phyloP scores from a whole-genome alignment of 139 green algal genomes.

The Spirogloea muscicola region DNA sequence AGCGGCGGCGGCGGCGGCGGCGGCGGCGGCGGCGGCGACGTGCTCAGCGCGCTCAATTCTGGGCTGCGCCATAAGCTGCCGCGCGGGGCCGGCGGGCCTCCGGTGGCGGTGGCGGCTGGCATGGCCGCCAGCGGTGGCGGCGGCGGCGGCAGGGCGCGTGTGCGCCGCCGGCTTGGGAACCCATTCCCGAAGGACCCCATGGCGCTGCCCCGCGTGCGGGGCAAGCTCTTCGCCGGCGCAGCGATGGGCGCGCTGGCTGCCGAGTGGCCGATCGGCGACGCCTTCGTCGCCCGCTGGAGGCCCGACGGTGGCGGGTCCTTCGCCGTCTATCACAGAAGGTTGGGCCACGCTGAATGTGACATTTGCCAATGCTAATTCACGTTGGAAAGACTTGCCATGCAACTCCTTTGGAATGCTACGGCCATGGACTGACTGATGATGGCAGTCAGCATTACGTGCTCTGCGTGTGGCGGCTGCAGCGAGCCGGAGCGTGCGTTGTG shows the following conservation, averaged over 20 bases:
- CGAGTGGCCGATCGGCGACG: background rate
- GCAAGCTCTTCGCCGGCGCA: background rate
- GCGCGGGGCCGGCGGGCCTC: no score
- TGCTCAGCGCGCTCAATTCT: no score
- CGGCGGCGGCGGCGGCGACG: no score
- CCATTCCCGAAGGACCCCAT: slow-evolving; percentile 11
- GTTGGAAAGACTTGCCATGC: background rate
- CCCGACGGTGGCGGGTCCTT: background rate
- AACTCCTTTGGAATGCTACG: background rate
- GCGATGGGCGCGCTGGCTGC: background rate
- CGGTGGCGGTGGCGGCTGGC: no score
- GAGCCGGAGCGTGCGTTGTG: slow-evolving; percentile 17
- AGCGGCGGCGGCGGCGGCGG: no score
- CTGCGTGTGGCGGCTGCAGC: background rate
- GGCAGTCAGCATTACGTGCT: background rate
- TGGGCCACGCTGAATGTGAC: background rate
- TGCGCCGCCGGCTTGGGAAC: no score
- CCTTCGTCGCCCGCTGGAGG: background rate
- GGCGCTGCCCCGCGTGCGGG: background rate
- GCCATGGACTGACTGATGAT: background rate
- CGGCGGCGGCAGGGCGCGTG: no score
- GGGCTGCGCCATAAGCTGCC: no score
- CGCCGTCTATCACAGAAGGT: slow-evolving; percentile 3
- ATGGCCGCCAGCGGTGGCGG: no score
- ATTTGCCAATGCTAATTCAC: slow-evolving; percentile 15